Conservation (phyloP, 140 eudicot genomes). For the Eryngium alpinum region DNA sequence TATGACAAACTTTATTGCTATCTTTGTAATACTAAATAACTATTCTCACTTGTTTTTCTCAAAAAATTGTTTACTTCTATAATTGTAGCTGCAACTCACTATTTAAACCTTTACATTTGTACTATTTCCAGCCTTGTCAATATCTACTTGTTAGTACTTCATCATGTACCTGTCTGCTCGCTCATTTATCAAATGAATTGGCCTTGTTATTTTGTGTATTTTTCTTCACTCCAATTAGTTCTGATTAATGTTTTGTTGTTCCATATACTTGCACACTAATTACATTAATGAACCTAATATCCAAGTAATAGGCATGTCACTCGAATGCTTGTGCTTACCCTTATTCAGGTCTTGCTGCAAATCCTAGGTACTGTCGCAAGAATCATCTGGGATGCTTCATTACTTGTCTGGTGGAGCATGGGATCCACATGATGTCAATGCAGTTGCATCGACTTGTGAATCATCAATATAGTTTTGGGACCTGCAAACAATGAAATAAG, state of each 20-base stretch:
- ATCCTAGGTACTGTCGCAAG: constrained; percentile 85
- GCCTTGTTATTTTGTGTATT: not conserved
- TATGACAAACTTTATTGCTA: no score
- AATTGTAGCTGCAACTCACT: not conserved
- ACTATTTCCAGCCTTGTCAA: not conserved
- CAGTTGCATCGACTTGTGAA: constrained; percentile 74
- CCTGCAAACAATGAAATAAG: constrained; percentile 92
- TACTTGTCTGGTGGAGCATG: constrained; percentile 91
- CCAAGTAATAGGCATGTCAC: constrained; percentile 15
- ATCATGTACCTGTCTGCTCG: not conserved
- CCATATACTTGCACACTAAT: not conserved
- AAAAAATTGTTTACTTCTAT: not conserved
- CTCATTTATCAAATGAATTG: no score
- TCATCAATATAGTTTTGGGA: constrained; percentile 91
- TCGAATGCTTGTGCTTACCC: constrained; percentile 31
- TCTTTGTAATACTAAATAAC: no score
- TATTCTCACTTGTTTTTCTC: no score
- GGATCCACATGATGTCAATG: constrained; percentile 90
- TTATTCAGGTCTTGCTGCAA: constrained; percentile 50
- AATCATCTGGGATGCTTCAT: constrained; percentile 90
- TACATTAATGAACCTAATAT: not conserved
- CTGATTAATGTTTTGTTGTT: constrained; percentile 4
- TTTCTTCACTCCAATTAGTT: not conserved
- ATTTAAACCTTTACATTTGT: not conserved
- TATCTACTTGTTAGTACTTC: not conserved